Conservation (phyloP, 2,329 filamentous ascomycete species). For the Ascochyta rabiei region DNA sequence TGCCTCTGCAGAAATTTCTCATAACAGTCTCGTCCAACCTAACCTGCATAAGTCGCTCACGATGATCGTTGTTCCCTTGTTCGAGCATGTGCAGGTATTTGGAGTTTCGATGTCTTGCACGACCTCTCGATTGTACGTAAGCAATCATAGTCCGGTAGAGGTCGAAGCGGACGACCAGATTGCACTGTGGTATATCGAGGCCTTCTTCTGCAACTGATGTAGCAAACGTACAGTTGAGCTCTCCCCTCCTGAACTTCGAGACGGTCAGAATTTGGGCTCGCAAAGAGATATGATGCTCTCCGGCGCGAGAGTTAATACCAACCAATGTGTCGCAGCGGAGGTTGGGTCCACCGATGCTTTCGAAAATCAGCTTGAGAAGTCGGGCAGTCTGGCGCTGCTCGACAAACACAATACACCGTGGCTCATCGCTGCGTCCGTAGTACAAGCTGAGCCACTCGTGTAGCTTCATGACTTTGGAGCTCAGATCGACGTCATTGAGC, state of each 20-base stretch:
- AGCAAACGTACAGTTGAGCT: conserved; percentile 66
- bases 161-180: conserved; percentile 78
- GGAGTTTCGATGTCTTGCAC: conserved; percentile 79
- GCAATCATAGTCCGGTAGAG: conserved; percentile 89
- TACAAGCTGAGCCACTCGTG: conserved; percentile 64
- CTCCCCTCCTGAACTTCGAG: conserved; percentile 65
- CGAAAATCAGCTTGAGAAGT: conserved; percentile 72
- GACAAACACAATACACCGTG: conserved; percentile 87
- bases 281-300: conserved; percentile 69
- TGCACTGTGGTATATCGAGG: conserved; percentile 70
- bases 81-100: conserved; percentile 87
- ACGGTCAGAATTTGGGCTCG: conserved; percentile 77
- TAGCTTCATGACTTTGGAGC: conserved; percentile 74
- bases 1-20: conserved; percentile 73
- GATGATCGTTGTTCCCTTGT: conserved; percentile 67
- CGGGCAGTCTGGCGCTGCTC: conserved; percentile 77
- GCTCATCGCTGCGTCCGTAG: conserved; percentile 64
- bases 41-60: conserved; percentile 63
- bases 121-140: conserved; percentile 90
- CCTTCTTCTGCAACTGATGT: conserved; percentile 71
- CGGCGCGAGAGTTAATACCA: conserved; percentile 59
- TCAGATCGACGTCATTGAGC: conserved; percentile 58
- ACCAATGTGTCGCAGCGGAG: conserved; percentile 70
- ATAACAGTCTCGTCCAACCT: conserved; percentile 65
- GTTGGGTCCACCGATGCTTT: conserved; percentile 61